phyloP scores from a whole-genome alignment of 805 yeast genomes.

The Kregervanrija fluxuum region DNA sequence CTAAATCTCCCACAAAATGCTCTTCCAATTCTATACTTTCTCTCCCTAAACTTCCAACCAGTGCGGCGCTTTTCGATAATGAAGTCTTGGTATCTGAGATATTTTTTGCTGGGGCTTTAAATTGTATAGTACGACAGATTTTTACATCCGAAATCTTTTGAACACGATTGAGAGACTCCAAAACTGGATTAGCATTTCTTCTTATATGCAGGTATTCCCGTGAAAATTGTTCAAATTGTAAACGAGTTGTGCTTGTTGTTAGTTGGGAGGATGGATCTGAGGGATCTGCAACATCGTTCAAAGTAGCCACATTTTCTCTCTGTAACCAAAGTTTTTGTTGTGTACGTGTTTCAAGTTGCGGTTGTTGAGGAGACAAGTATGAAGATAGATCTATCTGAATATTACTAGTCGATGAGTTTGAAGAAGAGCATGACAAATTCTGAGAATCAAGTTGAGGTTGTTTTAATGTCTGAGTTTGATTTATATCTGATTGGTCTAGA shows the following conservation, averaged over 20 bases:
- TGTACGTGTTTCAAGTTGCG: slow-evolving; percentile 57
- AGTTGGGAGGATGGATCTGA: slow-evolving; percentile 22
- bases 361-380: slow-evolving; percentile 29
- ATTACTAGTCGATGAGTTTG: too few relatives aligned
- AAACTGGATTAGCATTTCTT: slow-evolving; percentile 63
- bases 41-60: too few relatives aligned
- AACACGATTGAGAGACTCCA: slow-evolving; percentile 51
- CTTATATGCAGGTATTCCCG: slow-evolving; percentile 67
- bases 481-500: background rate
- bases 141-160: slow-evolving; percentile 15
- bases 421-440: background rate
- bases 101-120: too few relatives aligned
- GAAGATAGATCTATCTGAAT: slow-evolving; percentile 12
- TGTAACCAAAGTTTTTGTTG: slow-evolving; percentile 83
- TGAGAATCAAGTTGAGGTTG: background rate
- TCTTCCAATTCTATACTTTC: slow-evolving; percentile 1
- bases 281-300: slow-evolving; percentile 41
- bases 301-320: slow-evolving; percentile 52
- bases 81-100: too few relatives aligned
- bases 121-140: too few relatives aligned
- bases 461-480: background rate
- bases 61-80: too few relatives aligned
- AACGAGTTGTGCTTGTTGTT: slow-evolving; percentile 40
- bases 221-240: slow-evolving; percentile 74
- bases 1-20: slow-evolving; percentile 2